These are phyloP conservation scores for Backusella luteola DNA, from an alignment of 192 early-diverging fungal genomes.

Conservation along the genomic window DNA sequence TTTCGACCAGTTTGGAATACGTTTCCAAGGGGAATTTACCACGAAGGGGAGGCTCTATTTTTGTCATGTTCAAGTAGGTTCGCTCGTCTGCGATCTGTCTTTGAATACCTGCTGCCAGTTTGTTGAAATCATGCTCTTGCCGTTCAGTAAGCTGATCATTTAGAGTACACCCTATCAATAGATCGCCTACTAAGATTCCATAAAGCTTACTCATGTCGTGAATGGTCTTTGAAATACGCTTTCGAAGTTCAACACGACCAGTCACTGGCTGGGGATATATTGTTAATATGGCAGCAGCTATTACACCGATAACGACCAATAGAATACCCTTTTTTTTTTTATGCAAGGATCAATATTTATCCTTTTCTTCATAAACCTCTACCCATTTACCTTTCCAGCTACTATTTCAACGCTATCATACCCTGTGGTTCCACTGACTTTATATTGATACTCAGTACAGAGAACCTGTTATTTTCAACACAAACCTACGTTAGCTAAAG, in stretches of 20 bases:
- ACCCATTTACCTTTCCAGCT: constrained; percentile 26
- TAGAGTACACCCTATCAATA: background rate
- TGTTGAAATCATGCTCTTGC: constrained; percentile 18
- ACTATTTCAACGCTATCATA: constrained; percentile 18
- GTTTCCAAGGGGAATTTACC: constrained; percentile 35
- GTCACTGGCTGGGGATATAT: constrained; percentile 26
- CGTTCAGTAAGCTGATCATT: constrained; percentile 1
- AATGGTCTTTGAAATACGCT: constrained; percentile 35
- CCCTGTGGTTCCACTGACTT: background rate
- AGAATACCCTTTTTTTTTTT: constrained; percentile 16
- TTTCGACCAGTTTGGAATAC: constrained; percentile 24
- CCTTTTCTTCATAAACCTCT: background rate
- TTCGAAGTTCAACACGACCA: constrained; percentile 37
- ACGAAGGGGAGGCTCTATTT: constrained; percentile 38
- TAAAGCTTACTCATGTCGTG: constrained; percentile 31
- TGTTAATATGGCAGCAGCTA: constrained; percentile 29
- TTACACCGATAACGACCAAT: constrained; percentile 30
- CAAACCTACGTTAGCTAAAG: background rate
- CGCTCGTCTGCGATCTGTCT: constrained; percentile 34
- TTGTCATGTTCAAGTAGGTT: constrained; percentile 25
- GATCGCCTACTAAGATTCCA: constrained; percentile 11
- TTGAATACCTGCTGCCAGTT: constrained; percentile 20
- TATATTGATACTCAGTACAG: constrained; percentile 14
- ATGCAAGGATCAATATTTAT: background rate
- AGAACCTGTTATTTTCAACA: constrained; percentile 11